Conservation (phyloP, 306 rosid genomes). For the Astragalus glycyphyllos region DNA sequence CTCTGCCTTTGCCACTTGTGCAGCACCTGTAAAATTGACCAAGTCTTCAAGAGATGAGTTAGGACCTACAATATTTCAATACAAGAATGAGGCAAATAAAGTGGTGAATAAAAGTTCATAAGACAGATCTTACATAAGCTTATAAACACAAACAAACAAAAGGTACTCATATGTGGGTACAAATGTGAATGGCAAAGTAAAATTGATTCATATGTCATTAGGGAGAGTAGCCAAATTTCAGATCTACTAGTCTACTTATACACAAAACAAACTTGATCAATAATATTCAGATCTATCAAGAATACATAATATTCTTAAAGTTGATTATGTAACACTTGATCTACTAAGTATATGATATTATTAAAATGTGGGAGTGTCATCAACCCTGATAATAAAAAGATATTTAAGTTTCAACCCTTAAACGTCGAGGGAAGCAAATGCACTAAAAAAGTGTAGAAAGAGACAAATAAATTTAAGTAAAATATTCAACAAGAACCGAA, state of each 20-base stretch:
- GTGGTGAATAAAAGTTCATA: neutral
- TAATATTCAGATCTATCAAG: no score
- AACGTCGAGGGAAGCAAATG: neutral
- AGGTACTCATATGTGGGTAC: neutral
- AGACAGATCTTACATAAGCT: slow-evolving; percentile 12
- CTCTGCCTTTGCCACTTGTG: slow-evolving; percentile 69
- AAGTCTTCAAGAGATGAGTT: slow-evolving; percentile 66
- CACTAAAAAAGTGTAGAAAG: no score
- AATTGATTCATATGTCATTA: slow-evolving; percentile 2
- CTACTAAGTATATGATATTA: neutral
- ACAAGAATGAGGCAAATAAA: slow-evolving; percentile 36
- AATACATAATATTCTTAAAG: slow-evolving; percentile 7
- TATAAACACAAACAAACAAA: slow-evolving; percentile 5
- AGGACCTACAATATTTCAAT: slow-evolving; percentile 58
- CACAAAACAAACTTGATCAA: no score
- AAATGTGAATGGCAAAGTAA: neutral
- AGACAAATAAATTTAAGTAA: no score
- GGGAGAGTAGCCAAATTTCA: neutral
- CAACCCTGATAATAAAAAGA: neutral
- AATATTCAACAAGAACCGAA: slow-evolving; percentile 15
- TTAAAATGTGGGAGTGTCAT: neutral
- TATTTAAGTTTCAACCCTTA: neutral
- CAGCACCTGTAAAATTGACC: slow-evolving; percentile 80
- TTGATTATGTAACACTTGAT: neutral
- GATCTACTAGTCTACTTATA: no score